These are phyloP conservation scores for Arthroderma sp. DNA, from an alignment of 2,329 filamentous ascomycete species.

Conservation along the genomic window DNA sequence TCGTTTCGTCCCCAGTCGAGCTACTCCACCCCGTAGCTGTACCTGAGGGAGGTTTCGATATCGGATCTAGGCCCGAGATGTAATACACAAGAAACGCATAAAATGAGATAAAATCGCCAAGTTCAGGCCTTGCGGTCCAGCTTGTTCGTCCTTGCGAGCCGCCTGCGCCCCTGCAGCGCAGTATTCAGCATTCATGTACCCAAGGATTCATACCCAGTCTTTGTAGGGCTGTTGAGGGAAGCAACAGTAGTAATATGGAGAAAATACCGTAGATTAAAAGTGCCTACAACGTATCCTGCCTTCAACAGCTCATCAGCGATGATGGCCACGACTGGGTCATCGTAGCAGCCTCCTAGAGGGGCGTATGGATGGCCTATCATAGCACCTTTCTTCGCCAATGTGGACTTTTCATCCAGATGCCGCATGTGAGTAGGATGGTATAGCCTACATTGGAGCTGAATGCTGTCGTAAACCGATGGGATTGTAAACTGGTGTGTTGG, in stretches of 20 bases:
- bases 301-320: conserved; percentile 54
- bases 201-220: background rate
- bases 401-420: conserved; percentile 10
- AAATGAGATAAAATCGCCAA: conserved; percentile 70
- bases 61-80: conserved; percentile 44
- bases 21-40: background rate
- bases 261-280: conserved; percentile 78
- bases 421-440: conserved; percentile 49
- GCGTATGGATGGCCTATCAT: conserved; percentile 86
- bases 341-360: conserved; percentile 69
- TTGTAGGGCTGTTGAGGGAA: background rate
- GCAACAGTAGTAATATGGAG: background rate
- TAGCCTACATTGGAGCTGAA: conserved; percentile 64
- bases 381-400: conserved; percentile 36
- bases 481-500: conserved; percentile 54
- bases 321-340: conserved; percentile 66
- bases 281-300: conserved; percentile 62
- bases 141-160: conserved; percentile 66
- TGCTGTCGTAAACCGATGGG: conserved; percentile 71
- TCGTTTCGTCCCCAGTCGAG: conserved; percentile 14
- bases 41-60: too few species aligned
- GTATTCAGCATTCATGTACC: background rate
- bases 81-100: conserved; percentile 71
- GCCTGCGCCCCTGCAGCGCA: conserved; percentile 54
- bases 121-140: conserved; percentile 74